These are phyloP conservation scores for Penicillium psychrofluorescens DNA, from an alignment of 495 filamentous ascomycete species.

Conservation along the genomic window DNA sequence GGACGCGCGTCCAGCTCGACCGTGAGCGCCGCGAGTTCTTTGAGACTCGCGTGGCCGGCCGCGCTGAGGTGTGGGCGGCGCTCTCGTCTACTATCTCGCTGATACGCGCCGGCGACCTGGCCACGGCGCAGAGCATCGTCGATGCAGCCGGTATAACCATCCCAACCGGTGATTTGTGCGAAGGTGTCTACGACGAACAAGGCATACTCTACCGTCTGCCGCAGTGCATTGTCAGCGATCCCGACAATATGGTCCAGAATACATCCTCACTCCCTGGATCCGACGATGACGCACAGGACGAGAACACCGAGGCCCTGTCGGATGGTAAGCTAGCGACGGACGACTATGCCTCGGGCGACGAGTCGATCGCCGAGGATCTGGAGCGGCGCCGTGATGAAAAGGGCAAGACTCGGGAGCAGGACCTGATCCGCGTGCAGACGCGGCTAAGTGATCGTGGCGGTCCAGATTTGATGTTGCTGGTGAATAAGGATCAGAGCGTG, in stretches of 20 bases:
- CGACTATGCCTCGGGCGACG: constrained; percentile 40
- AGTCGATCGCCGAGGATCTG: constrained; percentile 41
- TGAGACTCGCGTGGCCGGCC: constrained; percentile 74
- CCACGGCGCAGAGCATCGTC: constrained; percentile 69
- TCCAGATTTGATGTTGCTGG: constrained; percentile 53
- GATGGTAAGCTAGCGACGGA: constrained; percentile 37
- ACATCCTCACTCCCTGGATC: not conserved
- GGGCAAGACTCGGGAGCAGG: constrained; percentile 45
- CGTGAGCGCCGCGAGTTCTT: constrained; percentile 62
- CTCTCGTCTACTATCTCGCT: constrained; percentile 58
- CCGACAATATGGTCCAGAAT: constrained; percentile 55
- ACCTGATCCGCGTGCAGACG: constrained; percentile 51
- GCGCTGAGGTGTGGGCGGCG: constrained; percentile 70
- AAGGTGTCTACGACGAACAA: constrained; percentile 71
- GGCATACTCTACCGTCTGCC: constrained; percentile 73
- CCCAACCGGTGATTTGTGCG: constrained; percentile 62
- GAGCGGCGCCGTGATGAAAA: constrained; percentile 60
- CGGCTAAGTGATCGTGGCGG: constrained; percentile 64
- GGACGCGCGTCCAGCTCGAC: constrained; percentile 44
- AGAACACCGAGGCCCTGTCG: constrained; percentile 38
- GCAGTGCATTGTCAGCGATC: constrained; percentile 68
- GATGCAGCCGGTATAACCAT: constrained; percentile 73
- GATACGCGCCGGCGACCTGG: constrained; percentile 52
- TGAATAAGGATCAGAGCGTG: constrained; percentile 57
- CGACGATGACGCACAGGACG: constrained; percentile 17